Evolutionary conservation across 2,329 filamentous ascomycete species (phyloP).

Genomic region (Penicillium sp.): DNA sequence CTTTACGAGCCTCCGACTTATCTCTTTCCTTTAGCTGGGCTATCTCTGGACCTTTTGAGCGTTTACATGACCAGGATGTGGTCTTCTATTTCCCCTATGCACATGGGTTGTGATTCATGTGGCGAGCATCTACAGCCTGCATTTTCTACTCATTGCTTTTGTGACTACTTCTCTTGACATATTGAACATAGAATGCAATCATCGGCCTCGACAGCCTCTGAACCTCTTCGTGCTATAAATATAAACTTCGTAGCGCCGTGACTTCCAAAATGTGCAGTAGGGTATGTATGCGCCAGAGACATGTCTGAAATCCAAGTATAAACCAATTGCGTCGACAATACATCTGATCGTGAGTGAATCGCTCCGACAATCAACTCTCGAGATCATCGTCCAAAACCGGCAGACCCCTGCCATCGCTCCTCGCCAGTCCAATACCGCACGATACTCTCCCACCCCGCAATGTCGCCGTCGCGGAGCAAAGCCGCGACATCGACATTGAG

Average conservation of each 20-base stretch:
- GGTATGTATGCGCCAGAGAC: slow-evolving; percentile 8
- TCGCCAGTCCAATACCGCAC: slow-evolving; percentile 46
- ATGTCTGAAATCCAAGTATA: background rate
- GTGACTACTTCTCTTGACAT: background rate
- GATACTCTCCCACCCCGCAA: slow-evolving; percentile 43
- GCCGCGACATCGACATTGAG: slow-evolving; percentile 48
- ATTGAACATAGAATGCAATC: background rate
- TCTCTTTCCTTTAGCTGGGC: slow-evolving; percentile 16
- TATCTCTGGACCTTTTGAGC: background rate
- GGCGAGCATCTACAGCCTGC: background rate
- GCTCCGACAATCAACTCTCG: background rate
- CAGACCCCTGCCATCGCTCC: slow-evolving; percentile 42
- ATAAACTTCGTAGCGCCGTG: slow-evolving; percentile 1
- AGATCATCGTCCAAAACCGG: slow-evolving; percentile 10
- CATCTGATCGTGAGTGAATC: background rate
- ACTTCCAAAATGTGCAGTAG: slow-evolving; percentile 4
- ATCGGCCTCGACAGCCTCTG: background rate
- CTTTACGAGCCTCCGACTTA: slow-evolving; percentile 19
- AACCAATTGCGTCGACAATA: background rate
- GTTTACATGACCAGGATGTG: background rate
- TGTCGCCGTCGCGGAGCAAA: slow-evolving; percentile 43
- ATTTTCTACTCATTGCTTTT: background rate
- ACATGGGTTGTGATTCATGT: background rate
- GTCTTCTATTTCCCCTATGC: background rate
- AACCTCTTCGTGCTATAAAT: background rate